A percentile compares a stretch with the other conserved stretches of the same genome.
phyloP scores from a whole-genome alignment of 176 grass and related monocot species.

The Cenchrus purpureus region DNA sequence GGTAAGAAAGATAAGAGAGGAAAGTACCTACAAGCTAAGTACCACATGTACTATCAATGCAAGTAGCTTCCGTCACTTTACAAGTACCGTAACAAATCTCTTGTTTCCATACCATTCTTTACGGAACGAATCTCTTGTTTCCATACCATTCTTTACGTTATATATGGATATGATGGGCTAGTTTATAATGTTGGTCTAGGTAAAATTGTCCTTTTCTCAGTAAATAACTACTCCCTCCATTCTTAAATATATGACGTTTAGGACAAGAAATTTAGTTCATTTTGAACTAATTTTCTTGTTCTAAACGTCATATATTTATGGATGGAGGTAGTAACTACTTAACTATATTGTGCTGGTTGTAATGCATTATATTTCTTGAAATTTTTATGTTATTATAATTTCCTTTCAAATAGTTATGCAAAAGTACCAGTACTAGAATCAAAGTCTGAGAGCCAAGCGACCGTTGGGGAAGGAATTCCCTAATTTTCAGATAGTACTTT shows the following conservation, averaged over 20 bases:
- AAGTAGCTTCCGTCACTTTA: too few species aligned
- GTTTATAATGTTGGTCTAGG: neutral
- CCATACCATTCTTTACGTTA: neutral
- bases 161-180: neutral
- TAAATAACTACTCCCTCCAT: neutral
- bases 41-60: too few species aligned
- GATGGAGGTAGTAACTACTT: too few species aligned
- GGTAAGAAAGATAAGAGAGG: too few species aligned
- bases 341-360: too few species aligned
- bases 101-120: neutral
- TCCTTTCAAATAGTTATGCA: neutral
- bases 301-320: too few species aligned
- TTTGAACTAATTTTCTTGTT: too few species aligned
- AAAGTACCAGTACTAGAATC: neutral
- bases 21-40: too few species aligned
- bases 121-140: neutral
- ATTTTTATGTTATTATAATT: neutral
- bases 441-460: neutral
- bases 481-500: conserved; percentile 7
- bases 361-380: neutral
- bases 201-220: neutral
- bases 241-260: too few species aligned
- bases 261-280: too few species aligned
- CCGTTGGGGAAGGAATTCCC: conserved; percentile 15
- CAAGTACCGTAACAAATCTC: too few species aligned